A percentile compares a stretch with the other conserved stretches of the same genome.
phyloP scores from a whole-genome alignment of 768 basidiomycete genomes.

The Mycena olivaceomarginata region DNA sequence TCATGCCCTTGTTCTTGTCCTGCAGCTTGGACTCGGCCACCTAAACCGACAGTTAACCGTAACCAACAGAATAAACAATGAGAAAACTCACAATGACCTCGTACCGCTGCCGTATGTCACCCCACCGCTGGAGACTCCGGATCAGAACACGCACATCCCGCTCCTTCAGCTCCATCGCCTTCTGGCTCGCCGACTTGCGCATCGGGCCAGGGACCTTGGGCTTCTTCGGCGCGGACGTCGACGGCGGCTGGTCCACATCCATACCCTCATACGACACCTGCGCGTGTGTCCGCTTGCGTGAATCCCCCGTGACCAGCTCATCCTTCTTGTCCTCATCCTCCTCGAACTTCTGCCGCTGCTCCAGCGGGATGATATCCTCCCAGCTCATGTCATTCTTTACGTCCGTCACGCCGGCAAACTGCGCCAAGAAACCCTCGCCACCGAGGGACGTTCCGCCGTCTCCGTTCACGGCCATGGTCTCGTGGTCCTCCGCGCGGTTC shows the following conservation, averaged over 20 bases:
- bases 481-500: conserved; percentile 97
- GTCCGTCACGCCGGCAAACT: conserved; percentile 97
- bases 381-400: conserved; percentile 99
- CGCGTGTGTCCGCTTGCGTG: conserved; percentile 90
- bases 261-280: conserved; percentile 95
- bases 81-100: conserved; percentile 88
- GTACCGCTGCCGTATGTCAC: conserved; percentile 96
- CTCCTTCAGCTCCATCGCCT: conserved; percentile 97
- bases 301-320: conserved; percentile 80
- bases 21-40: conserved; percentile 92
- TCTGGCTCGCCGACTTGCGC: conserved; percentile 94
- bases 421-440: conserved; percentile 96
- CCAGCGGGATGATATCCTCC: conserved; percentile 99
- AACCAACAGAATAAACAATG: conserved; percentile 20
- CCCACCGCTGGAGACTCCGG: conserved; percentile 97
- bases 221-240: conserved; percentile 82
- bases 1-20: conserved; percentile 95
- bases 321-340: conserved; percentile 86
- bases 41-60: conserved; percentile 60
- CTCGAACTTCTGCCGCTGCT: conserved; percentile 91
- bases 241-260: conserved; percentile 87
- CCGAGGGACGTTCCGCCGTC: conserved; percentile 96
- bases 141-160: conserved; percentile 97
- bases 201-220: conserved; percentile 80
- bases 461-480: conserved; percentile 89